These are phyloP conservation scores for Eremochloa ophiuroides DNA, from an alignment of 176 grass and related monocot species.

Conservation along the genomic window DNA sequence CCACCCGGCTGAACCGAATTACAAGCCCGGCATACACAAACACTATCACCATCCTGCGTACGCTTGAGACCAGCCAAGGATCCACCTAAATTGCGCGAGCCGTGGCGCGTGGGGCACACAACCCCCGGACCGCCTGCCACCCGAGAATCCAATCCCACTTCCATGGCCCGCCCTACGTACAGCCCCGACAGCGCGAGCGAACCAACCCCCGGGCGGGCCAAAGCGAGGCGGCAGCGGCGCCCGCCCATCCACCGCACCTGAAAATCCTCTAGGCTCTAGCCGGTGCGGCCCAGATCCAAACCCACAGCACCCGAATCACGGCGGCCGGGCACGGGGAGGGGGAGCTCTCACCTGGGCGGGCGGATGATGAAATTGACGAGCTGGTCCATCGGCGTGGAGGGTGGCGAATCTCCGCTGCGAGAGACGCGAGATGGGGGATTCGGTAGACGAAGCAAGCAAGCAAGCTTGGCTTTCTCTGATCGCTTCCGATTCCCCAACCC, in stretches of 20 bases:
- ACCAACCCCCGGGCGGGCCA: background rate
- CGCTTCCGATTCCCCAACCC: conserved; percentile 16
- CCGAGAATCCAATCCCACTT: background rate
- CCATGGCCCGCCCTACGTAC: background rate
- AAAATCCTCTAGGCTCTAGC: background rate
- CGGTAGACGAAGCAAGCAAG: conserved; percentile 1
- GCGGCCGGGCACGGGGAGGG: background rate
- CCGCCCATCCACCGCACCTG: background rate
- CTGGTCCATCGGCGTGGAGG: conserved; percentile 80
- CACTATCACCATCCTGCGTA: background rate
- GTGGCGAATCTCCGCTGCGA: background rate
- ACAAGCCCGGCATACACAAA: background rate
- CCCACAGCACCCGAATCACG: background rate
- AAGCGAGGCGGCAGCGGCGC: background rate
- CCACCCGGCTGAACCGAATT: background rate
- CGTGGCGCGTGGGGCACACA: background rate
- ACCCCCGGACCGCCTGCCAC: background rate
- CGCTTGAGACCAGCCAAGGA: background rate
- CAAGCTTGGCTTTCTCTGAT: background rate
- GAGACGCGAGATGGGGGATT: conserved; percentile 18
- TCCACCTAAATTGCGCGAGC: background rate
- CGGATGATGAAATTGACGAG: conserved; percentile 99
- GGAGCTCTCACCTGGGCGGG: conserved; percentile 68
- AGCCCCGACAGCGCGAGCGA: background rate
- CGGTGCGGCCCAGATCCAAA: conserved; percentile 35